Percentiles rank a stretch among this genome's conserved stretches.
Evolutionary conservation across 2,329 filamentous ascomycete species (phyloP).

Genomic region (Verticillium nubilum): DNA sequence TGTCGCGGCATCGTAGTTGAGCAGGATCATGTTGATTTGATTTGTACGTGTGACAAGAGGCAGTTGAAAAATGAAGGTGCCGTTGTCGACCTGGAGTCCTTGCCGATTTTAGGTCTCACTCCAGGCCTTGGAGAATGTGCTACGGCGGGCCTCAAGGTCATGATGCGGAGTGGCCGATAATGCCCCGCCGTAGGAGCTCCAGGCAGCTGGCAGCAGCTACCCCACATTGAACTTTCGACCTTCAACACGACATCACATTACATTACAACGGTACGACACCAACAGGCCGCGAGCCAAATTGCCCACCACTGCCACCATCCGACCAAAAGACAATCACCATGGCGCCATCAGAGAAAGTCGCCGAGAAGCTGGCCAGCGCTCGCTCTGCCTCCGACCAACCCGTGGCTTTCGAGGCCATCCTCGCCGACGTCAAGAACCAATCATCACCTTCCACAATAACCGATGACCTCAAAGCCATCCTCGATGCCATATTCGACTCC

Average conservation of each 20-base stretch:
- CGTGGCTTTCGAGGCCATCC: constrained; percentile 40
- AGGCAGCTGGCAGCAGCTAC: neutral
- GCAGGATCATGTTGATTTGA: neutral
- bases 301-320: neutral
- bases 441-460: constrained; percentile 31
- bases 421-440: constrained; percentile 34
- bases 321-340: constrained; percentile 16
- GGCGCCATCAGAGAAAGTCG: constrained; percentile 33
- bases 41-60: too few relatives aligned
- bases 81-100: too few relatives aligned
- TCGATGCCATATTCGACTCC: constrained; percentile 62
- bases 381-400: constrained; percentile 33
- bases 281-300: neutral
- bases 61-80: too few relatives aligned
- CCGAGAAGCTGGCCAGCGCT: constrained; percentile 35
- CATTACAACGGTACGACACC: neutral
- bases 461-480: constrained; percentile 61
- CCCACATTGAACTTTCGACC: neutral
- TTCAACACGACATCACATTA: neutral
- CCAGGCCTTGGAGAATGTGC: too few relatives aligned
- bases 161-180: neutral
- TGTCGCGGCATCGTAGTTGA: neutral
- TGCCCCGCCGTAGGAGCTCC: neutral
- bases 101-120: neutral
- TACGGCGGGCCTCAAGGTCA: neutral